Conservation (phyloP, 164 flowering plant genomes). For the Liriodendron chinense region DNA sequence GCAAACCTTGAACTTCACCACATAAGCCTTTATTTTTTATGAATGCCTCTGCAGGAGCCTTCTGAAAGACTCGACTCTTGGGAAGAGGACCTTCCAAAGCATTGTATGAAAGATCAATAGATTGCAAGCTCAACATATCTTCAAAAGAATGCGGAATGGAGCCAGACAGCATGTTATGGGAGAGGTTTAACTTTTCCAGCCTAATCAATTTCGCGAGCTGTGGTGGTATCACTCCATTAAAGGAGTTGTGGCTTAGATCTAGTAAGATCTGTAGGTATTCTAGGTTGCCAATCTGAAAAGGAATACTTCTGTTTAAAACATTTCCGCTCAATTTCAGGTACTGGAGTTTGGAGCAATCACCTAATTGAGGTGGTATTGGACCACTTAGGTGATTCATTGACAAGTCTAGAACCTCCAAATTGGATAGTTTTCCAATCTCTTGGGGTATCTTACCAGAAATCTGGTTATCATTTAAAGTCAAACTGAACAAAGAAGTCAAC, state of each 20-base stretch:
- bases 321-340: background rate
- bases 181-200: background rate
- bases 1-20: slow-evolving; percentile 37
- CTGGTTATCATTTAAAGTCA: background rate
- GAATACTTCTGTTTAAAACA: background rate
- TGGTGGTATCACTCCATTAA: slow-evolving; percentile 11
- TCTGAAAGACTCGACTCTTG: slow-evolving; percentile 8
- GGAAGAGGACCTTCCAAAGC: slow-evolving; percentile 33
- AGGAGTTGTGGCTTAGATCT: slow-evolving; percentile 5
- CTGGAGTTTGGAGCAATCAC: background rate
- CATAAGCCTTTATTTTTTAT: slow-evolving; percentile 34
- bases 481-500: background rate
- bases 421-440: background rate
- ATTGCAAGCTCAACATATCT: slow-evolving; percentile 23
- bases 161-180: background rate
- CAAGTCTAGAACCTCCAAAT: background rate
- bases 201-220: background rate
- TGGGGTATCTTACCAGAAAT: background rate
- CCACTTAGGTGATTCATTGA: background rate
- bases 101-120: slow-evolving; percentile 51
- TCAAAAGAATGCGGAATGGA: slow-evolving; percentile 24
- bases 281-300: background rate
- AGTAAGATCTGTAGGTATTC: background rate
- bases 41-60: slow-evolving; percentile 5
- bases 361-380: background rate